phyloP scores from a whole-genome alignment of 768 basidiomycete genomes.

The Auricularia auricula-judae region DNA sequence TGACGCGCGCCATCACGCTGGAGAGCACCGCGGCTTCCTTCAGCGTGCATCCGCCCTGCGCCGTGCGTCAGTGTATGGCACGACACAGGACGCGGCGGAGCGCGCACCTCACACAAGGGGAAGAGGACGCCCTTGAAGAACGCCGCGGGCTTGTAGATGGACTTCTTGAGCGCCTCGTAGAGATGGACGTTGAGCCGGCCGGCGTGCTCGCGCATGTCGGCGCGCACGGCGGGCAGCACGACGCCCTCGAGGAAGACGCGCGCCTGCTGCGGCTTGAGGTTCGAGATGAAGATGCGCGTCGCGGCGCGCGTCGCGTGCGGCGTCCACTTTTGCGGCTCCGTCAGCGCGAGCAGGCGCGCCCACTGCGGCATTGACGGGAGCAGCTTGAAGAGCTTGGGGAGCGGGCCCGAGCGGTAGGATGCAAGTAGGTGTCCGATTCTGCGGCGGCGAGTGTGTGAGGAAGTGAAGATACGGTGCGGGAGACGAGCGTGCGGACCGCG shows the following conservation, averaged over 20 bases:
- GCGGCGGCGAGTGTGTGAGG: neutral
- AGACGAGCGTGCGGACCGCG: conserved; percentile 50
- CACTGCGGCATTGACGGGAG: conserved; percentile 92
- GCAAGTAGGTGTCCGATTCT: conserved; percentile 81
- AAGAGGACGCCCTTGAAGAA: conserved; percentile 98
- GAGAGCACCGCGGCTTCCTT: conserved; percentile 93
- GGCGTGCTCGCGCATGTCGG: conserved; percentile 58
- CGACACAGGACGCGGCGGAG: neutral
- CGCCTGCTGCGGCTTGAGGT: conserved; percentile 90
- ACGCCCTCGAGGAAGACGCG: conserved; percentile 89
- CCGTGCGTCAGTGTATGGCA: neutral
- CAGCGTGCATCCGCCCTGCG: conserved; percentile 68
- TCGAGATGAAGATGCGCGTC: conserved; percentile 91
- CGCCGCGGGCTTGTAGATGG: conserved; percentile 91
- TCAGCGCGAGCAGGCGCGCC: conserved; percentile 91
- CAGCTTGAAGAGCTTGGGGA: conserved; percentile 97
- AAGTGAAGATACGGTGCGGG: conserved; percentile 5
- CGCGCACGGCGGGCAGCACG: conserved; percentile 76
- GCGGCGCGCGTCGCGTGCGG: conserved; percentile 92
- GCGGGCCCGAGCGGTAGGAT: conserved; percentile 84
- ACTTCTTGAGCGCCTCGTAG: conserved; percentile 85
- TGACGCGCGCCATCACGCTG: conserved; percentile 81
- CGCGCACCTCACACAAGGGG: conserved; percentile 47
- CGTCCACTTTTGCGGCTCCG: conserved; percentile 87
- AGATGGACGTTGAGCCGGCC: conserved; percentile 79